Evolutionary conservation across 31 red algal species (phyloP).

Genomic region (Odonthalia washingtoniensis): DNA sequence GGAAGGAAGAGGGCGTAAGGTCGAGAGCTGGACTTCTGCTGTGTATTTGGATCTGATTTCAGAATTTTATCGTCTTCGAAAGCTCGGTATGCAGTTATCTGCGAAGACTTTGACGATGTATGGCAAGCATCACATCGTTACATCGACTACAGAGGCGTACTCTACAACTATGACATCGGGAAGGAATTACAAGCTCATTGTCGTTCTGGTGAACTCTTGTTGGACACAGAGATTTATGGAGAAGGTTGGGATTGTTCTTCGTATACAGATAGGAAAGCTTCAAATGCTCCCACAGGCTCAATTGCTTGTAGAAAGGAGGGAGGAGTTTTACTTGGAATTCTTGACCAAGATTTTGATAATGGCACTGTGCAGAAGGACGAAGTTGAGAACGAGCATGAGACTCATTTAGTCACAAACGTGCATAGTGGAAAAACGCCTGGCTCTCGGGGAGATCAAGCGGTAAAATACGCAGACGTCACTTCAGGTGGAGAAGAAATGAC

Average conservation of each 20-base stretch:
- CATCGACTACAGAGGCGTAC: no score
- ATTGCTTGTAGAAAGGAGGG: background rate
- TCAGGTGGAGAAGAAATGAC: background rate
- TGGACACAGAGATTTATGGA: conserved; percentile 2
- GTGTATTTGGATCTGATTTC: conserved; percentile 26
- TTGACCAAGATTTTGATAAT: conserved; percentile 8
- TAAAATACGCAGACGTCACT: conserved; percentile 14
- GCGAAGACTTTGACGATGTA: no score
- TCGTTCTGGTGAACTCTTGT: no score
- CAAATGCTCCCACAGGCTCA: conserved; percentile 14
- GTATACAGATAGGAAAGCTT: conserved; percentile 14
- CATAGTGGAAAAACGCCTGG: conserved; percentile 7
- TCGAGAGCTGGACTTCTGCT: background rate
- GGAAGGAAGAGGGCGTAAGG: background rate
- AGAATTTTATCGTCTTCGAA: conserved; percentile 32
- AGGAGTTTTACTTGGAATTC: background rate
- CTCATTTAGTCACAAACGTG: no score
- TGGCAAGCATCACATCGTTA: no score
- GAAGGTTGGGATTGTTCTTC: background rate
- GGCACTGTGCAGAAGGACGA: background rate
- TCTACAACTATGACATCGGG: no score
- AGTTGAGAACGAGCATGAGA: background rate
- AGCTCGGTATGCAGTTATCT: conserved; percentile 25
- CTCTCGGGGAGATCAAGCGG: background rate
- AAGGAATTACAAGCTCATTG: no score